Evolutionary conservation across 192 early-diverging fungal species (phyloP), one percentile per base, ranked within the genome.

Genomic region (Allomyces javanicus): DNA sequence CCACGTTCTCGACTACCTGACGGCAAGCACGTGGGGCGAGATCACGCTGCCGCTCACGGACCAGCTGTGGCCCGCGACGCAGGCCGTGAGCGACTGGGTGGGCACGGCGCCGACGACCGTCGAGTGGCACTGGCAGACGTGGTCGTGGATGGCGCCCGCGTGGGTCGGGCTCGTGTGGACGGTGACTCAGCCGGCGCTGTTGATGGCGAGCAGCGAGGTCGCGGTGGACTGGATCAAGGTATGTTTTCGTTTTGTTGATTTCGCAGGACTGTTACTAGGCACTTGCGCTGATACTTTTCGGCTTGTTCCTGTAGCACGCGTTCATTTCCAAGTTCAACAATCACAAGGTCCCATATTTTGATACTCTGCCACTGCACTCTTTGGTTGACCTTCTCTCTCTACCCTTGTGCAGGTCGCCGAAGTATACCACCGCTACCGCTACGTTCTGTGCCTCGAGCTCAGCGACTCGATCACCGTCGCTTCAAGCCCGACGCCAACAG

Each of bases 261-360:
- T n/a, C n/a, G n/a, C n/a, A n/a, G n/a, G n/a, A n/a, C n/a, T 40
- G 33, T 40, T 4, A 4, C 26, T 27, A 7, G 33, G 9, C 33
- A 9, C 33, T 7, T 9, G 7, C 2, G 33, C 33, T 40, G 33
- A 40, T 40, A 40, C 33, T 3, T 40, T 40, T 40, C 33, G 7
- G 4, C 4, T 27, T 9, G 3, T 40, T 7, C 7, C 33, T 0
- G 7, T 9, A 40, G 74, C 96, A 99, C 73, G 90, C 96, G 0
- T 99, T 99, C 72, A 91, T 99, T 63, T 90, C 89, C 14, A 97
- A 97, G 69, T 95, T 97, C 74, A 99, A 99, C 73, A 87, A 25
- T 88, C 92, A 5, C 81, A 85, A 99, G 75, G 81, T 77, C 12
- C 82, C 85, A 63, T 99, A 89, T 70, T 79, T 83, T 5, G 92